Evolutionary conservation across 1,284 basidiomycete species (phyloP), one percentile per base, ranked within the genome.

Genomic region (Ustilago crameri): DNA sequence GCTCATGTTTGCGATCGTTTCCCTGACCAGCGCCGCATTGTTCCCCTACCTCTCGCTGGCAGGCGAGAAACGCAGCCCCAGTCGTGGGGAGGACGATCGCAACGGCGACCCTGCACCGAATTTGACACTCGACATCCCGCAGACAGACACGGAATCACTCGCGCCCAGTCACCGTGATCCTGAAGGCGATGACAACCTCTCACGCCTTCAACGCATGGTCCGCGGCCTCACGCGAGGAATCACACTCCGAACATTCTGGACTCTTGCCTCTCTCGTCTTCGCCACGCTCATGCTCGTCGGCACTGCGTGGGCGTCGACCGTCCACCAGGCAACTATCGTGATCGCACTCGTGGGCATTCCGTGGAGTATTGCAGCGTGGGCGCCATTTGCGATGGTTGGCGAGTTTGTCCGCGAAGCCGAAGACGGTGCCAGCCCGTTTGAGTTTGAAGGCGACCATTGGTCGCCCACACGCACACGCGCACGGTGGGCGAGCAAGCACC

Each of bases 301-400:
- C 18, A 79, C 78, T 4, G 72, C 67, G 10, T 62, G 73, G 48
- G 74, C 74, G 9, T 17, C 24, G n/a, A 74, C 59, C 9, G 59
- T 73, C 0, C 15, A 23, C 10, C 51, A 65, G 35, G 78, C 74
- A 0, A 79, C 77, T 7, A 17, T 72, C 17, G 60, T 83, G 10
- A 70, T 83, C 15, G 72, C 73, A 26, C 52, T 75, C 9, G 71
- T 81, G 26, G 82, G 82, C 9, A 44, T 81, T 8, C 72, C 80
- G 9, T 83, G 82, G 82, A 77, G 78, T 34, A 60, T 83, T 9
- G 77, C 79, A 22, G 62, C 58, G 15, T 83, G 82, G 82, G 81
- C 75, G 7, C 82, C 82, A 3, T 82, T 72, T 62, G 79, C 81
- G 2, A 70, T 83, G 43, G 74, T 83, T 10, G 78, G 79, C 40